phyloP scores from a whole-genome alignment of 164 flowering plant genomes.

The Pachysandra terminalis region DNA sequence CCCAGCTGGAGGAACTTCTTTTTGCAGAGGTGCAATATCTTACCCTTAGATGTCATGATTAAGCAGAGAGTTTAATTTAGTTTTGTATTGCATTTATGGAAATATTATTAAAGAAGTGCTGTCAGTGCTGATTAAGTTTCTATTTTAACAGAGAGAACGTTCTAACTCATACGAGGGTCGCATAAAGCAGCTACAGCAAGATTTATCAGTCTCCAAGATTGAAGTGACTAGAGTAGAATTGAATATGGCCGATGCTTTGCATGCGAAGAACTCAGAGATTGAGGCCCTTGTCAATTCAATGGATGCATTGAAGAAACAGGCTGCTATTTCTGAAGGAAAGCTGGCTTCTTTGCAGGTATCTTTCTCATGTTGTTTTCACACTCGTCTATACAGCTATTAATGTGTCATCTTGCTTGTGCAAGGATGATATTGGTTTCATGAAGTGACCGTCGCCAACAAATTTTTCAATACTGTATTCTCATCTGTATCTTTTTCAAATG shows the following conservation, averaged over 20 bases:
- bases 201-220: slow-evolving; percentile 60
- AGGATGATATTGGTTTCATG: neutral
- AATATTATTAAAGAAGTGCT: neutral
- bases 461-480: neutral
- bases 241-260: slow-evolving; percentile 77
- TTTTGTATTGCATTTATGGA: neutral
- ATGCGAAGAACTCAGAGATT: slow-evolving; percentile 92
- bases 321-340: slow-evolving; percentile 86
- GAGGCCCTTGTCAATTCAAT: slow-evolving; percentile 66
- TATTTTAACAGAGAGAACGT: slow-evolving; percentile 67
- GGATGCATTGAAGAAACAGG: slow-evolving; percentile 82
- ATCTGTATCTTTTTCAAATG: neutral
- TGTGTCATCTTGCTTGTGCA: neutral
- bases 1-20: slow-evolving; percentile 97
- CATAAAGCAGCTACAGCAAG: slow-evolving; percentile 76
- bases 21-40: slow-evolving; percentile 62
- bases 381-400: neutral
- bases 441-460: too few species aligned
- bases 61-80: neutral
- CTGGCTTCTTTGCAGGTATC: slow-evolving; percentile 83
- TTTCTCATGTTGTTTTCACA: neutral
- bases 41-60: neutral
- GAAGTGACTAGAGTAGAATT: slow-evolving; percentile 71
- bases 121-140: neutral
- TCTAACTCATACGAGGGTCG: slow-evolving; percentile 71